Base-by-base conservation (phyloP, 2,329 filamentous ascomycete genomes). In the Ciborinia camelliae region DNA sequence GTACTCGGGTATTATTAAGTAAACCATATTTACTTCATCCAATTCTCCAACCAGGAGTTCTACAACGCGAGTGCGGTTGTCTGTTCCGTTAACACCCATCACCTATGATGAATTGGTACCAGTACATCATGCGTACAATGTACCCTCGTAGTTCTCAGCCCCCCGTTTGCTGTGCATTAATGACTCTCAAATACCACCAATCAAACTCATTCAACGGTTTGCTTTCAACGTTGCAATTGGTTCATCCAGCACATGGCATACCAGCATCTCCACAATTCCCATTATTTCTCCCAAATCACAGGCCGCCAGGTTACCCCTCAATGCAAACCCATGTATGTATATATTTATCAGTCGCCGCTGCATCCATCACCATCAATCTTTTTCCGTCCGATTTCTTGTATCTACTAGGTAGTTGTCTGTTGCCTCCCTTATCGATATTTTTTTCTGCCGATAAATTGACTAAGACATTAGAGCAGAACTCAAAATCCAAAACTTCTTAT, bases 251-350 rank as follows among this genome's bases (percentile, higher is more conserved):
- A 62, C 51, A 63, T 63, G 52, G 51, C 35, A 32, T 57, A 35
- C 41, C 32, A 55, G 51, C 32, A 58, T 63, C 62, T 5, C 62
- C 62, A 63, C 7, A 63, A 41, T 50, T 50, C 14, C 32, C 26
- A 63, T 63, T 32, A 58, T 41, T 26, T 20, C 32, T 50, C 52
- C 53, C 62, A 58, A 63, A 63, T 58, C 62, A 58, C 50, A 58
- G 26, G 6, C 26, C 52, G 62, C 62, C 62, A 63, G 52, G 62
- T 63, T 63, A 58, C 52, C 62, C 62, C 62, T 63, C 62, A 32
- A 63, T 53, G 30, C 52, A 47, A n/a, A 37, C 30, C 52, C 62
- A 39, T 63, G 39, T 3, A 9, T 58, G 30, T 48, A 39, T 41
- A 63, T 37, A 63, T 58, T 48, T 48, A 39, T 48, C 43, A 18